Evolutionary conservation across 2,329 filamentous ascomycete genomes (phyloP).

Genomic region (Plectosphaerella plurivora): DNA sequence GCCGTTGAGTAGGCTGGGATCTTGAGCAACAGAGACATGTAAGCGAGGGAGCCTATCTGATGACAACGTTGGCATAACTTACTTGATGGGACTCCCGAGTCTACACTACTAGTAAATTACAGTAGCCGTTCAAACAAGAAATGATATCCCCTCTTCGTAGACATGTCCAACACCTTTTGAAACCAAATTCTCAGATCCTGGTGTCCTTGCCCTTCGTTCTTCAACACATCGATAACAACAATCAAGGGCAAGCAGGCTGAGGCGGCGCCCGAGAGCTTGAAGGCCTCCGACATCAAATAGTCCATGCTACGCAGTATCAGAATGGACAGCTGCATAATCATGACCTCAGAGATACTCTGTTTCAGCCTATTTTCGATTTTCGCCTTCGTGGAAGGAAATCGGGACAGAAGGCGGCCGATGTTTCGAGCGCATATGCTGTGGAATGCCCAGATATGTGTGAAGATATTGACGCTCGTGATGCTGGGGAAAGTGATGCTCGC

Average conservation of each 20-base stretch:
- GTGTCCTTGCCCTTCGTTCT: neutral
- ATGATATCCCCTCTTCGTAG: neutral
- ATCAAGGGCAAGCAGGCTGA: neutral
- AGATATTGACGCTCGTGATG: conserved; percentile 29
- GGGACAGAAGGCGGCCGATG: conserved; percentile 12
- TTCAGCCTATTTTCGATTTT: conserved; percentile 13
- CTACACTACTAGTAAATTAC: too few species aligned
- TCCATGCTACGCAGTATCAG: neutral
- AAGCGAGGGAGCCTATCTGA: too few species aligned
- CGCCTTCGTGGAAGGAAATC: neutral
- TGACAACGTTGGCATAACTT: too few species aligned
- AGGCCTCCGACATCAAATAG: neutral
- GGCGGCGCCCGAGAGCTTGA: neutral
- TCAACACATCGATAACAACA: neutral
- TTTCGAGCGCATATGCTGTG: conserved; percentile 27
- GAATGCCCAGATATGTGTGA: conserved; percentile 32
- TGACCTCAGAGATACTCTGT: conserved; percentile 15
- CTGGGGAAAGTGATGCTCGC: conserved; percentile 22
- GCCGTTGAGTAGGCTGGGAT: conserved; percentile 3
- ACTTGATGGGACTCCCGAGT: too few species aligned
- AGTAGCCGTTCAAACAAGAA: neutral
- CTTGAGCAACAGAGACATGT: too few species aligned
- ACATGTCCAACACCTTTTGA: neutral
- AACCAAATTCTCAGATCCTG: neutral
- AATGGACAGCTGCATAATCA: neutral